These are phyloP conservation scores for Monosporozyma yasuniensis DNA, from an alignment of 805 yeast species.

Conservation along the genomic window DNA sequence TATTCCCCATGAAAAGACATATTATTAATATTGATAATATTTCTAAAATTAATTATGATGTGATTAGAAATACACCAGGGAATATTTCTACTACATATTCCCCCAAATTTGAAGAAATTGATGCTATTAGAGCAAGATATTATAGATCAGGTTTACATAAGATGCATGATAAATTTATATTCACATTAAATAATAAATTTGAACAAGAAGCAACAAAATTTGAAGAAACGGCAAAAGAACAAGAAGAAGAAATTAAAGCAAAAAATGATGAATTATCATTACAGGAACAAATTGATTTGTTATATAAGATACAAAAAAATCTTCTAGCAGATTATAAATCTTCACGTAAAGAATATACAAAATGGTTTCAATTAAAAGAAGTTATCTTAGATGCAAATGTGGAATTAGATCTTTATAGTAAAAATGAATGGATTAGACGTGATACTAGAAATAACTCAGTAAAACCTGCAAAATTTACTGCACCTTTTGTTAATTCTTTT, in stretches of 20 bases:
- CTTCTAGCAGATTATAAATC: slow-evolving; percentile 16
- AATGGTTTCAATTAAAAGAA: slow-evolving; percentile 28
- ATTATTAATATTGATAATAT: slow-evolving; percentile 27
- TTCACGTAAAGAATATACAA: slow-evolving; percentile 17
- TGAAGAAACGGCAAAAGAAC: not conserved
- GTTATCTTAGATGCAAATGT: slow-evolving; percentile 26
- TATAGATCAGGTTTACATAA: slow-evolving; percentile 23
- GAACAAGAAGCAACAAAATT: not conserved
- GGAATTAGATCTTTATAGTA: slow-evolving; percentile 26
- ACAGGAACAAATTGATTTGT: slow-evolving; percentile 14
- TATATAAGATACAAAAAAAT: slow-evolving; percentile 15
- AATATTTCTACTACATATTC: slow-evolving; percentile 9
- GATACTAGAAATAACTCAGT: not conserved
- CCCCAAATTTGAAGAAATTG: slow-evolving; percentile 13
- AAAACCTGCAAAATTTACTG: not conserved
- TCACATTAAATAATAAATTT: not conserved
- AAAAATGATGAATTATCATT: slow-evolving; percentile 2
- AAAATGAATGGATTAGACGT: slow-evolving; percentile 9
- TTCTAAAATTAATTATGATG: slow-evolving; percentile 29
- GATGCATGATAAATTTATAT: slow-evolving; percentile 22
- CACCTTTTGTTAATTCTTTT: not conserved
- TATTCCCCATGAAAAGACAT: slow-evolving; percentile 19
- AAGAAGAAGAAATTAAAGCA: not conserved
- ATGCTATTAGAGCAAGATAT: slow-evolving; percentile 16
- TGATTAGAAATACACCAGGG: slow-evolving; percentile 28